A percentile compares a stretch with the other conserved stretches of the same genome.
phyloP scores from a whole-genome alignment of 2,329 filamentous ascomycete species.

The Claviceps sorghi region DNA sequence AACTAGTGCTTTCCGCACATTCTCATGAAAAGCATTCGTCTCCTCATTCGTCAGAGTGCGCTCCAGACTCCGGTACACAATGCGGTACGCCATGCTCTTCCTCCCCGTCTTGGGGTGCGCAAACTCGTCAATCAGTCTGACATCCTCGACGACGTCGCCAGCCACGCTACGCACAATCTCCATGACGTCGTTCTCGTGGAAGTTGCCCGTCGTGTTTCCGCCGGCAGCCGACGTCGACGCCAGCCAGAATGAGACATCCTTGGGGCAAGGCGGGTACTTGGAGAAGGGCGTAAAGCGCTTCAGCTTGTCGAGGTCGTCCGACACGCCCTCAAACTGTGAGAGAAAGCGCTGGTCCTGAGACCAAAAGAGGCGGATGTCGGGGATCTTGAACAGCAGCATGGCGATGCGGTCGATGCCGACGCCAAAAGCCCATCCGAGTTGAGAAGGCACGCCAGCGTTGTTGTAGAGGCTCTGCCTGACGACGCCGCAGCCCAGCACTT shows the following conservation, averaged over 20 bases:
- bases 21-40: conserved; percentile 59
- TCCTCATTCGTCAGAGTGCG: conserved; percentile 76
- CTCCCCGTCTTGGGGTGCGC: conserved; percentile 71
- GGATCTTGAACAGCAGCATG: conserved; percentile 93
- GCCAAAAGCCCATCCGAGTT: conserved; percentile 90
- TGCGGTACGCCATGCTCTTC: conserved; percentile 77
- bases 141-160: conserved; percentile 78
- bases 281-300: conserved; percentile 73
- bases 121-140: conserved; percentile 72
- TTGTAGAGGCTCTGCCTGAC: conserved; percentile 69
- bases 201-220: conserved; percentile 32
- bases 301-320: conserved; percentile 32
- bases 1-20: conserved; percentile 51
- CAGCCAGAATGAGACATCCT: conserved; percentile 93
- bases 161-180: conserved; percentile 75
- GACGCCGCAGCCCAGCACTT: conserved; percentile 86
- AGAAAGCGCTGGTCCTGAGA: conserved; percentile 72
- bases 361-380: conserved; percentile 96
- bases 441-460: conserved; percentile 58
- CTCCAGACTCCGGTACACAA: conserved; percentile 88
- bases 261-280: conserved; percentile 76
- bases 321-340: conserved; percentile 60
- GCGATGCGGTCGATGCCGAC: conserved; percentile 88
- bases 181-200: conserved; percentile 97
- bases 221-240: conserved; percentile 29